phyloP scores from a whole-genome alignment of 768 basidiomycete species.

The Boletellus emodensis region DNA sequence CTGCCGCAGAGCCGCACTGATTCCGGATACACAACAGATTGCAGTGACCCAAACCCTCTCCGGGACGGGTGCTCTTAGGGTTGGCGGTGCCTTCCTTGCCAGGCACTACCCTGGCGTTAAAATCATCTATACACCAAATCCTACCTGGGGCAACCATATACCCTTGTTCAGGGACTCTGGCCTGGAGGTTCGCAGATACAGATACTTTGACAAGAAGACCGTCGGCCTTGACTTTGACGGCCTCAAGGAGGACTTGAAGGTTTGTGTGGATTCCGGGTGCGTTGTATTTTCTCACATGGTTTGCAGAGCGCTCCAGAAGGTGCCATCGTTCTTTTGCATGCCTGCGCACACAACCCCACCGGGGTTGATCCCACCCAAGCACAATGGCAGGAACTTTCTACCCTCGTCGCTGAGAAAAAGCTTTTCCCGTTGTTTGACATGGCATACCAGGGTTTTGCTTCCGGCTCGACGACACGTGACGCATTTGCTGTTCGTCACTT shows the following conservation, averaged over 20 bases:
- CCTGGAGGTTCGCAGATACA: slow-evolving; percentile 86
- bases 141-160: slow-evolving; percentile 98
- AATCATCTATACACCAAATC: slow-evolving; percentile 85
- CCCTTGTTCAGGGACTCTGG: slow-evolving; percentile 93
- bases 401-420: slow-evolving; percentile 81
- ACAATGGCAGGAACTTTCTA: slow-evolving; percentile 90
- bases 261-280: slow-evolving; percentile 31
- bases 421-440: slow-evolving; percentile 99
- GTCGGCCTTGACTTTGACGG: slow-evolving; percentile 91
- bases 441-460: slow-evolving; percentile 99
- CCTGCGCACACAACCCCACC: slow-evolving; percentile 99
- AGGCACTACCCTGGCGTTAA: slow-evolving; percentile 85
- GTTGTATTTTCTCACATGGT: slow-evolving; percentile 10
- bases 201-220: slow-evolving; percentile 91
- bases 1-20: neutral
- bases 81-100: slow-evolving; percentile 89
- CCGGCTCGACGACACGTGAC: slow-evolving; percentile 84
- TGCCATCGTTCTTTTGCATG: slow-evolving; percentile 87
- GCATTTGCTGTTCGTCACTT: slow-evolving; percentile 96
- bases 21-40: slow-evolving; percentile 44
- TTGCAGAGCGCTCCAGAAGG: slow-evolving; percentile 63
- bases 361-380: slow-evolving; percentile 91
- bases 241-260: slow-evolving; percentile 82
- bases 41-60: slow-evolving; percentile 93
- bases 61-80: slow-evolving; percentile 94